These are phyloP conservation scores for Oryza brachyantha DNA, from an alignment of 176 grass and related monocot genomes.

Conservation along the genomic window DNA sequence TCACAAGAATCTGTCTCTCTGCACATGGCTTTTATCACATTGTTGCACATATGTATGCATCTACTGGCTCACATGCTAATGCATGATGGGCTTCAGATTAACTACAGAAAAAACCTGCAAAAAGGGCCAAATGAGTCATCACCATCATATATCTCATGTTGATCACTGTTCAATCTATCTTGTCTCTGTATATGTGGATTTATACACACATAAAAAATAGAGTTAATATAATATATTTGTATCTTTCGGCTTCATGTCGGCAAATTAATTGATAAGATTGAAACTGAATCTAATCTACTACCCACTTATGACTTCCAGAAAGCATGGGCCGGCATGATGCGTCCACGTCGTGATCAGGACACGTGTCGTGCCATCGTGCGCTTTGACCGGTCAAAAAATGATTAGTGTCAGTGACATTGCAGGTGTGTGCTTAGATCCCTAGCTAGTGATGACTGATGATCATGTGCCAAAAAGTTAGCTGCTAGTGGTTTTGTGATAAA, in stretches of 20 bases:
- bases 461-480: not conserved
- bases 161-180: not conserved
- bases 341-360: not conserved
- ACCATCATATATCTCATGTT: not conserved
- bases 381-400: constrained; percentile 10
- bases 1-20: not conserved
- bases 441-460: not conserved
- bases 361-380: not conserved
- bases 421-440: not conserved
- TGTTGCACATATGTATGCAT: not conserved
- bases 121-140: not conserved
- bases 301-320: not conserved
- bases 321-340: not conserved
- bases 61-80: not conserved
- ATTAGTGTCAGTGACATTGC: not conserved
- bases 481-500: not conserved
- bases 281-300: not conserved
- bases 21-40: constrained; percentile 27
- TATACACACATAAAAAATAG: not conserved
- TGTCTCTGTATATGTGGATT: not conserved
- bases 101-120: not conserved
- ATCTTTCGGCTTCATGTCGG: constrained; percentile 39
- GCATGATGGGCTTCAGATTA: constrained; percentile 6
- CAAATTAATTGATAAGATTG: not conserved
- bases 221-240: not conserved